Evolutionary conservation across 2,329 filamentous ascomycete species (phyloP), one percentile per base, ranked within the genome.

Genomic region (Scytalidium lignicola): DNA sequence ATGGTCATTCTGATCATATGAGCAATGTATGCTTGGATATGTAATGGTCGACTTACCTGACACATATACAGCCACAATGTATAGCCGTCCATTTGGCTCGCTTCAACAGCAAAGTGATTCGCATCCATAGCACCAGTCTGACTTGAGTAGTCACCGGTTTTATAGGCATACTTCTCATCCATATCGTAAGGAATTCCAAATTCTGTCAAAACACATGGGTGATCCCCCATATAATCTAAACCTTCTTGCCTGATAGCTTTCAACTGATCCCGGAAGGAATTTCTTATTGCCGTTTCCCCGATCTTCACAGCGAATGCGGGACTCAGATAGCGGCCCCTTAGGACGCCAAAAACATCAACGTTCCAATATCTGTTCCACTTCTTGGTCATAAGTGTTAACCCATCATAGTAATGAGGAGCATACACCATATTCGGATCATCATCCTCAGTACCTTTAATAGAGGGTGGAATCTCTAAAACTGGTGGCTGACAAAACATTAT

Each of bases 361-460:
- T 99, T 99, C 87, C 93, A 99, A 15, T 86, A 83, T 37, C 91
- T 86, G 64, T 97, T 99, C 93, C 93, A 99, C 67, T 96, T 95
- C 70, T 99, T 99, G 12, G 90, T 97, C 79, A 99, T 88, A 3
- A 99, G 75, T 0, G 93, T 99, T 49, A 99, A 86, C 10, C 93
- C 93, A 60, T 99, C 93, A 67, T 99, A 99, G 65, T 89, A 99
- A 68, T 99, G 93, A 1, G 91, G 90, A 9, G 93, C 86, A 66
- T 96, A 97, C 2, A 91, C 87, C 79, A 97, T 86, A 54, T 85
- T 88, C 3, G 83, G 83, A 58, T 99, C 91, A 59, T 97, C 91
- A 62, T 97, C 92, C 22, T 77, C 73, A 0, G 91, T 96, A 12
- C 84, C 91, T 66, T 93, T 95, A 64, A 97, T 86, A 41, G 75